These are phyloP conservation scores for Arabidopsis lyrata DNA, from an alignment of 441 rosid species.

Conservation along the genomic window DNA sequence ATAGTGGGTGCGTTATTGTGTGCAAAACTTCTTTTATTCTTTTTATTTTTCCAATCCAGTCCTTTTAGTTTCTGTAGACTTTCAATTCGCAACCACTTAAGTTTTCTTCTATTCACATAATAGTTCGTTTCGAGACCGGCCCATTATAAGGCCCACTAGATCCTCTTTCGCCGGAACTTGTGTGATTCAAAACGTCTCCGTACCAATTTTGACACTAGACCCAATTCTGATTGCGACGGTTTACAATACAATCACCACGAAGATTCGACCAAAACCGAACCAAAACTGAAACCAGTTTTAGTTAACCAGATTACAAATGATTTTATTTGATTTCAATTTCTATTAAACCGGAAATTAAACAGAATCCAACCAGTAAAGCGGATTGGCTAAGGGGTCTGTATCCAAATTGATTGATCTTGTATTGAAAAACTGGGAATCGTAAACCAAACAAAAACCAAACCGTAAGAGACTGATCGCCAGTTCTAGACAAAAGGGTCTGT, in stretches of 20 bases:
- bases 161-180: slow-evolving; percentile 4
- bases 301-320: background rate
- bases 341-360: no score
- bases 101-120: slow-evolving; percentile 8
- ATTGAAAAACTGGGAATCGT: background rate
- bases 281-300: background rate
- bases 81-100: background rate
- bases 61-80: background rate
- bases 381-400: no score
- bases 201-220: slow-evolving; percentile 21
- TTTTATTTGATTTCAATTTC: background rate
- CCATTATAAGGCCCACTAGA: slow-evolving; percentile 32
- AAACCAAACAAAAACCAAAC: background rate
- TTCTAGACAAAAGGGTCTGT: background rate
- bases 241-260: no score
- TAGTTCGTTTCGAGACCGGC: slow-evolving; percentile 12
- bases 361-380: no score
- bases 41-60: slow-evolving; percentile 3
- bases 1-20: slow-evolving; percentile 49
- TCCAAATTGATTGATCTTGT: no score
- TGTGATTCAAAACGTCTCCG: slow-evolving; percentile 26
- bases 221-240: slow-evolving; percentile 10
- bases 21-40: slow-evolving; percentile 37
- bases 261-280: no score
- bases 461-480: background rate